Evolutionary conservation across 2,329 filamentous ascomycete genomes (phyloP).

Genomic region (Dendryphion nanum): DNA sequence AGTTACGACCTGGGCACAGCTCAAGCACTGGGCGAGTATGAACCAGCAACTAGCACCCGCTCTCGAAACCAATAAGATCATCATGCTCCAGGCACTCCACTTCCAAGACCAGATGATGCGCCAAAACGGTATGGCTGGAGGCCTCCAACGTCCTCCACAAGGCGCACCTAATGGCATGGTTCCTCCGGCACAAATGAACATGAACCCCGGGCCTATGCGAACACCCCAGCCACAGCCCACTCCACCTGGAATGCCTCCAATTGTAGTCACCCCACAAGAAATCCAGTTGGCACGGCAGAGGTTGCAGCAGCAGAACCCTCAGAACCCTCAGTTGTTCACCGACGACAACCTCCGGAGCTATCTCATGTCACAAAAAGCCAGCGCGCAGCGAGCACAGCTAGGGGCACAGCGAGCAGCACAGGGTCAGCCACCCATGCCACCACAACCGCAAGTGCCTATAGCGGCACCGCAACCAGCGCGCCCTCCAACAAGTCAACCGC

Average conservation of each 20-base stretch:
- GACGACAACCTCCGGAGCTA: slow-evolving; percentile 21
- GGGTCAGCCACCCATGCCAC: slow-evolving; percentile 4
- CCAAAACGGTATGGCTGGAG: slow-evolving; percentile 5
- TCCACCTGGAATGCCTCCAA: slow-evolving; percentile 21
- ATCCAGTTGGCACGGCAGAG: slow-evolving; percentile 36
- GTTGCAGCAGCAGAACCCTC: slow-evolving; percentile 18
- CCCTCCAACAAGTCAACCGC: slow-evolving; percentile 17
- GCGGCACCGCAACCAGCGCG: slow-evolving; percentile 25
- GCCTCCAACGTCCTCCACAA: background rate
- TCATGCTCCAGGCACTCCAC: slow-evolving; percentile 43
- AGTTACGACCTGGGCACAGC: slow-evolving; percentile 56
- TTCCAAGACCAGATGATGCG: slow-evolving; percentile 39
- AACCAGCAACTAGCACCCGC: slow-evolving; percentile 39
- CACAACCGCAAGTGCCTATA: slow-evolving; percentile 12
- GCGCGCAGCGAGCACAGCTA: slow-evolving; percentile 1
- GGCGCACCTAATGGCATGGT: slow-evolving; percentile 24
- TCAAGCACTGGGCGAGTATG: slow-evolving; percentile 53
- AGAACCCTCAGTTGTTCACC: slow-evolving; percentile 1
- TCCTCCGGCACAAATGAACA: slow-evolving; percentile 42
- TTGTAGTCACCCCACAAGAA: slow-evolving; percentile 41
- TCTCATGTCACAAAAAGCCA: slow-evolving; percentile 7
- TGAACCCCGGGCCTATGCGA: slow-evolving; percentile 24
- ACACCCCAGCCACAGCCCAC: slow-evolving; percentile 27
- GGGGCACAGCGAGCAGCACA: slow-evolving; percentile 15
- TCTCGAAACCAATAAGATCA: slow-evolving; percentile 27